Evolutionary conservation across 352 stramenopile genomes (phyloP).

Genomic region (Globisporangium nodosum): DNA sequence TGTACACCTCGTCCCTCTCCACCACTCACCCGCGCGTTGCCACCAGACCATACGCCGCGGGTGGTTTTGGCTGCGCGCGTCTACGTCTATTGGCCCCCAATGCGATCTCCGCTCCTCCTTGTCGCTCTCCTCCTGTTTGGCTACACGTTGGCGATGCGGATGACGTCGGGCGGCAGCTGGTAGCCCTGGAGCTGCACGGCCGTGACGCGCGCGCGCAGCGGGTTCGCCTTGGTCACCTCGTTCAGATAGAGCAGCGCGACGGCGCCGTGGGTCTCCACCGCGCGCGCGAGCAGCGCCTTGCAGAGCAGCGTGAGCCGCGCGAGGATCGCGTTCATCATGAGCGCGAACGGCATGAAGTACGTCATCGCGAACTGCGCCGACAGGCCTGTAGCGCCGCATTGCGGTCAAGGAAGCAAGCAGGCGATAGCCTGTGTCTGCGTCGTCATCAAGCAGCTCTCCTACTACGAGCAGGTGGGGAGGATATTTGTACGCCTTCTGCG

Average conservation of each 20-base stretch:
- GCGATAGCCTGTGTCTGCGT: neutral
- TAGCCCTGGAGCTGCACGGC: conserved; percentile 71
- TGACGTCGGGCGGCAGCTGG: conserved; percentile 32
- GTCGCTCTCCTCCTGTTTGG: neutral
- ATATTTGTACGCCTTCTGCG: conserved; percentile 78
- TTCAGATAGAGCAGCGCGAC: conserved; percentile 73
- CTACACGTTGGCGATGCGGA: conserved; percentile 59
- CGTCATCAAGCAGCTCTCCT: no score
- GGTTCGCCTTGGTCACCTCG: conserved; percentile 77
- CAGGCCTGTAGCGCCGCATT: conserved; percentile 26
- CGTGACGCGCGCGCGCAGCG: conserved; percentile 63
- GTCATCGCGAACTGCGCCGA: conserved; percentile 76
- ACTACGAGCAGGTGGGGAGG: conserved; percentile 1
- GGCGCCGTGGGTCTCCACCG: conserved; percentile 59
- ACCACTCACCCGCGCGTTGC: no score
- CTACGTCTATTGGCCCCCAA: conserved; percentile 1
- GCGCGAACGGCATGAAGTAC: conserved; percentile 83
- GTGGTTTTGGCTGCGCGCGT: neutral
- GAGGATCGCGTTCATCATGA: conserved; percentile 77
- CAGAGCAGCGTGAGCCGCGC: conserved; percentile 52
- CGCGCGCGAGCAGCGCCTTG: conserved; percentile 54
- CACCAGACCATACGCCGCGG: no score
- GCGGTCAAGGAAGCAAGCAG: conserved; percentile 7
- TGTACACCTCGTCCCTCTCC: neutral
- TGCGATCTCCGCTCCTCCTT: neutral